Evolutionary conservation across 768 basidiomycete genomes (phyloP), one percentile per base, ranked within the genome.

Genomic region (Kwoniella heveanensis): DNA sequence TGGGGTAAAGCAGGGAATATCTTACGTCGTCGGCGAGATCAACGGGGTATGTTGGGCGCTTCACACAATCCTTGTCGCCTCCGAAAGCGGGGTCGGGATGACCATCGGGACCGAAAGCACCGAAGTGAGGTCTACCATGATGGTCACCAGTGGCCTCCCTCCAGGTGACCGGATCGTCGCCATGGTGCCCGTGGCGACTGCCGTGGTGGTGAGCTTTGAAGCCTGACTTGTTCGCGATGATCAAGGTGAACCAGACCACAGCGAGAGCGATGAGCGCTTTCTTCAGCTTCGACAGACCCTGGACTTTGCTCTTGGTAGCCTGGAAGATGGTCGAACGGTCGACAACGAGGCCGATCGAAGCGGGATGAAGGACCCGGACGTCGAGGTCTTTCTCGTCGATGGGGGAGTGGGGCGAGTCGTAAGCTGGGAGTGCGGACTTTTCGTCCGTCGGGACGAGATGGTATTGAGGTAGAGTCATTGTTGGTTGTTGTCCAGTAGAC

Each of bases 221-320:
- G n/a, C 37, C 62, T 2, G 30, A 25, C n/a, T 64, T 56, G 21
- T 39, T 24, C n/a, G 48, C 24, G 13, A 47, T 44, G n/a, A 44
- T 44, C 15, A 57, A 32, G 13, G 55, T 52, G 30, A 64, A 64
- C 54, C 54, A 62, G 0, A 56, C 60, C 7, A 66, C 3, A 13
- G 50, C 55, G 17, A 56, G 37, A 17, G 50, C 59, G n/a, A 56
- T 21, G 19, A 66, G 51, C 36, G 60, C 56, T 44, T 62, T 66
- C 49, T 66, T 61, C n/a, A 37, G 27, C 44, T 66, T 66, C n/a
- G 65, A 62, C 5, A 57, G 26, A 8, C 55, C 54, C 25, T 39
- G 26, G 13, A 32, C 27, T 53, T 57, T 24, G 55, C 46, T 17
- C 52, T 32, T 30, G 24, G 21, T 22, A 17, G 51, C 53, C 15